Evolutionary conservation across 2,329 filamentous ascomycete species (phyloP).

Genomic region (Pseudogymnoascus sp.): DNA sequence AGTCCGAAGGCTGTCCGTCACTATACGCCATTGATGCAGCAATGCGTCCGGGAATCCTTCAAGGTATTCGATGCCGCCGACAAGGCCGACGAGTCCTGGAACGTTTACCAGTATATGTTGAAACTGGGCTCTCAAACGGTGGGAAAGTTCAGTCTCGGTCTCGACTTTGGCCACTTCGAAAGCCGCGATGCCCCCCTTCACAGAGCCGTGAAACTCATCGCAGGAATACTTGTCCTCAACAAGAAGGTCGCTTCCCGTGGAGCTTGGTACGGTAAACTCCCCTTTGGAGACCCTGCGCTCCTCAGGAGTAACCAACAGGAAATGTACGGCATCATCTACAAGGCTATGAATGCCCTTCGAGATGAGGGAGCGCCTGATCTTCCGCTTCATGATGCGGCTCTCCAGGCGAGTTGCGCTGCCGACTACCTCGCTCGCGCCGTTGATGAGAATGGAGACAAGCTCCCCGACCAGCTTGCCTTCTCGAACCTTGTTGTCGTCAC

Average conservation of each 20-base stretch:
- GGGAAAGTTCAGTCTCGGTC: constrained; percentile 35
- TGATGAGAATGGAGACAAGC: constrained; percentile 35
- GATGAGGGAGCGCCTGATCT: constrained; percentile 28
- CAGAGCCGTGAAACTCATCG: constrained; percentile 33
- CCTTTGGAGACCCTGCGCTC: constrained; percentile 36
- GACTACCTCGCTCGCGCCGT: constrained; percentile 32
- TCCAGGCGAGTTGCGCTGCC: constrained; percentile 27
- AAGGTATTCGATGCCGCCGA: constrained; percentile 20
- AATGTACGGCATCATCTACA: constrained; percentile 32
- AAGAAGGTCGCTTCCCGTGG: constrained; percentile 38
- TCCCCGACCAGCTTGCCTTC: constrained; percentile 31
- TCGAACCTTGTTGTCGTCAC: constrained; percentile 30
- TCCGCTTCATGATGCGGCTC: constrained; percentile 30
- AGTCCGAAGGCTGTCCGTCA: constrained; percentile 30
- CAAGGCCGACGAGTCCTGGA: constrained; percentile 32
- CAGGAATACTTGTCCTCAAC: constrained; percentile 34
- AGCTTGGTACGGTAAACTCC: constrained; percentile 36
- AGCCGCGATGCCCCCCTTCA: constrained; percentile 32
- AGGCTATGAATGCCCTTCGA: constrained; percentile 30
- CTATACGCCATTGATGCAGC: constrained; percentile 19
- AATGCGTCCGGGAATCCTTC: constrained; percentile 16
- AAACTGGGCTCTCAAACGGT: constrained; percentile 38
- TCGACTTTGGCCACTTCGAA: constrained; percentile 38
- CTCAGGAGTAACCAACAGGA: constrained; percentile 19
- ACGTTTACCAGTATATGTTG: constrained; percentile 42